Conservation (phyloP, 768 basidiomycete genomes). For the Candolleomyces efflorescens region DNA sequence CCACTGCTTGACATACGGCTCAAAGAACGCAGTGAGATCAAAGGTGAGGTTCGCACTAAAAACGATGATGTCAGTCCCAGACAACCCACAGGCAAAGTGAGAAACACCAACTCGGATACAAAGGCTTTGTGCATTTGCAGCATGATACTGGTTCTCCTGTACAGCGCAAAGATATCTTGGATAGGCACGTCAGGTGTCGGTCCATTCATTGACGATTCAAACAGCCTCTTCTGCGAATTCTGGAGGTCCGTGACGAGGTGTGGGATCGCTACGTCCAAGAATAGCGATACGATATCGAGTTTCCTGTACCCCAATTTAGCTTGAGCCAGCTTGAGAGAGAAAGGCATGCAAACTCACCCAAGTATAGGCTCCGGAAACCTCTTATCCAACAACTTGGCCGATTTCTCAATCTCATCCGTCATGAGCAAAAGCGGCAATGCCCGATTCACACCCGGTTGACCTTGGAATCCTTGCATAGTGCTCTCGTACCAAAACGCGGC, state of each 20-base stretch:
- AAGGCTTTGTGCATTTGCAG: slow-evolving; percentile 81
- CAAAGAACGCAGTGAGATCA: slow-evolving; percentile 75
- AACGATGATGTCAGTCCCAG: not conserved
- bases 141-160: slow-evolving; percentile 71
- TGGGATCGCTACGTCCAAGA: slow-evolving; percentile 66
- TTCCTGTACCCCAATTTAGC: slow-evolving; percentile 44
- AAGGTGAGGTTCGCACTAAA: slow-evolving; percentile 56
- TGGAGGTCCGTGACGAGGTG: slow-evolving; percentile 64
- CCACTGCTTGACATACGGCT: slow-evolving; percentile 87
- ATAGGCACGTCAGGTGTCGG: slow-evolving; percentile 86
- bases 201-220: slow-evolving; percentile 82
- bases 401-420: slow-evolving; percentile 88
- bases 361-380: slow-evolving; percentile 81
- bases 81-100: too few species aligned
- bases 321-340: too few species aligned
- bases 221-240: slow-evolving; percentile 64
- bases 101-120: slow-evolving; percentile 59
- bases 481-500: slow-evolving; percentile 57
- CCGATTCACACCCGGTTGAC: slow-evolving; percentile 72
- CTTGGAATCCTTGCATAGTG: slow-evolving; percentile 60
- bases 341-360: slow-evolving; percentile 65
- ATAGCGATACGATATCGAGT: slow-evolving; percentile 72
- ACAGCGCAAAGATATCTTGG: slow-evolving; percentile 86
- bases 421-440: slow-evolving; percentile 78
- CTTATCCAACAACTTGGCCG: slow-evolving; percentile 78